Base-by-base conservation (phyloP, 1,284 basidiomycete species). In the Marasmius tenuissimus region DNA sequence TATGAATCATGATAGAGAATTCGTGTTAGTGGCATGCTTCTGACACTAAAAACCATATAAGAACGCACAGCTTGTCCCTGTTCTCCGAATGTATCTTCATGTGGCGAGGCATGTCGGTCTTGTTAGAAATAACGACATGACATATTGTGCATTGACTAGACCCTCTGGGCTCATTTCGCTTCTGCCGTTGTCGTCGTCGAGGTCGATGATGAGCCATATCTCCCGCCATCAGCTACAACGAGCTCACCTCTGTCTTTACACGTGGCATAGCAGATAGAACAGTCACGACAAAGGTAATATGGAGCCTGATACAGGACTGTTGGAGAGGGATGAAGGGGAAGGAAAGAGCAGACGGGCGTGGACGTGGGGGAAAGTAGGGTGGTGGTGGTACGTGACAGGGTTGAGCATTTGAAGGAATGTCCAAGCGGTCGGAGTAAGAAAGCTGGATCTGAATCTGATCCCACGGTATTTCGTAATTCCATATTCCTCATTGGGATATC, bases 31-130 rank as follows among this genome's bases (percentile, higher is more conserved):
- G 20, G 52, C 27, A 16, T 14, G 20, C n/a, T 4, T 12, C 52
- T 1, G 35, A 11, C 33, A 38, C 3, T 9, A 1, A 20, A 27
- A 50, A 34, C 11, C 18, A 42, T 48, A 27, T 2, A 12, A 42
- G 16, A 12, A 61, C 62, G 59, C 60, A 65, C 66, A 63, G 37
- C 38, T 45, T 34, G 33, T 61, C 48, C 59, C 64, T 63, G 8
- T 65, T 50, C 14, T 61, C n/a, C 27, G 60, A 37, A 58, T 71
- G 69, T 4, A 60, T 60, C 38, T 56, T 53, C 62, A 66, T 63
- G 58, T 72, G 69, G 12, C 69, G 63, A 10, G 61, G 33, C n/a
- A 71, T 42, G 59, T 71, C 70, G 27, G 56, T 47, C 42, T 53
- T 61, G 39, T 67, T 65, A 37, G 60, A 61, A 38, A 70, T 47